Conservation (phyloP, 371 early-diverging fungal genomes). For the Gilbertella persicaria region DNA sequence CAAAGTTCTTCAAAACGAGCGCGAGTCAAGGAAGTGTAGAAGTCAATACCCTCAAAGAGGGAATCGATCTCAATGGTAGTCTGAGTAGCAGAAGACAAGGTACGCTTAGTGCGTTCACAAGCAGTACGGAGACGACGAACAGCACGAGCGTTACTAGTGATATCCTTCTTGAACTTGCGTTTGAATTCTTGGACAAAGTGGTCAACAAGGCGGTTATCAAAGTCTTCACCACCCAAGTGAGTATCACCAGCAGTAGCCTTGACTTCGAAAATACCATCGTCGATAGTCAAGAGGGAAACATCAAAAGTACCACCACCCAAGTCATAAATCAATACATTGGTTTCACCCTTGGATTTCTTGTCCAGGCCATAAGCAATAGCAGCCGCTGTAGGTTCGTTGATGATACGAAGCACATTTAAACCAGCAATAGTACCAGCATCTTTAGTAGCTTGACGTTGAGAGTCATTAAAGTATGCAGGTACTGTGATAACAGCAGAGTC, state of each 20-base stretch:
- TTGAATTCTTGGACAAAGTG: conserved; percentile 83
- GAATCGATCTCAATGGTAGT: conserved; percentile 88
- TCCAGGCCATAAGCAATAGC: conserved; percentile 96
- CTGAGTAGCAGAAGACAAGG: conserved; percentile 81
- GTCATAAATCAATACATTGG: conserved; percentile 93
- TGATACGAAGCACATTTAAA: conserved; percentile 88
- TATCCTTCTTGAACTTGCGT: conserved; percentile 75
- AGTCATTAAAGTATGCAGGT: conserved; percentile 82
- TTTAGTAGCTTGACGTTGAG: conserved; percentile 97
- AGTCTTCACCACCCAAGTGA: conserved; percentile 97
- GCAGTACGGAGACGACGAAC: conserved; percentile 89
- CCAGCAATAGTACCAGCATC: conserved; percentile 95
- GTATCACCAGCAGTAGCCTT: conserved; percentile 95
- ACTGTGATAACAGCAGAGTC: conserved; percentile 84
- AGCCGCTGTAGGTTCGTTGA: conserved; percentile 99
- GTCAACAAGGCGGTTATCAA: conserved; percentile 84
- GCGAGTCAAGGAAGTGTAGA: conserved; percentile 87
- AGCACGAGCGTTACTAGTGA: conserved; percentile 80
- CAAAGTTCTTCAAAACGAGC: conserved; percentile 92
- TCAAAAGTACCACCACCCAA: conserved; percentile 99
- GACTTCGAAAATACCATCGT: conserved; percentile 93
- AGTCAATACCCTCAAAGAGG: conserved; percentile 83
- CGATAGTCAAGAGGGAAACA: conserved; percentile 92
- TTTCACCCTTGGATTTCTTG: conserved; percentile 72
- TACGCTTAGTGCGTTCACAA: conserved; percentile 95